phyloP scores from a whole-genome alignment of 306 rosid genomes.

The Lathyrus tuberosus region DNA sequence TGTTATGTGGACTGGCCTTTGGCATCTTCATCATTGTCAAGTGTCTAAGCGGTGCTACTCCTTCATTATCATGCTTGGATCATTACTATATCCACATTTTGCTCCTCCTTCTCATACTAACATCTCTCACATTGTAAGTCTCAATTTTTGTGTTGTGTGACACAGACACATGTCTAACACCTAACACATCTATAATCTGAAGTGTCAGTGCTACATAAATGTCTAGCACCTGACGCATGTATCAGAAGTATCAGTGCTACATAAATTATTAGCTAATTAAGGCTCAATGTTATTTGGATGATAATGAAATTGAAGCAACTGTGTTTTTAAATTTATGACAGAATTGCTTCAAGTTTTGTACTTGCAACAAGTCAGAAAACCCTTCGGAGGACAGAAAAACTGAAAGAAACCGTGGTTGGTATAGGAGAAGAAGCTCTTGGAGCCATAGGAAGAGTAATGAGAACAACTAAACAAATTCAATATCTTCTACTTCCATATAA shows the following conservation, averaged over 20 bases:
- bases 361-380: constrained; percentile 49
- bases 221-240: too few species aligned
- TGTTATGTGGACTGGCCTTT: constrained; percentile 58
- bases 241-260: too few species aligned
- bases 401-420: constrained; percentile 52
- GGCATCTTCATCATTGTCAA: constrained; percentile 50
- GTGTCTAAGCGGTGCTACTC: constrained; percentile 39
- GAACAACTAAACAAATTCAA: constrained; percentile 55
- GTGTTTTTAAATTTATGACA: constrained; percentile 29
- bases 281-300: background rate
- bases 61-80: constrained; percentile 43
- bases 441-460: constrained; percentile 48
- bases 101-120: constrained; percentile 52
- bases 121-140: constrained; percentile 65
- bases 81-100: constrained; percentile 47
- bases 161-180: background rate
- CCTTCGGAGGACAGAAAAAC: constrained; percentile 47
- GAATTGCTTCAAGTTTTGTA: constrained; percentile 66
- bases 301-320: constrained; percentile 7
- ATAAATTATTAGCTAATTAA: too few species aligned
- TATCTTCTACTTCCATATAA: constrained; percentile 63
- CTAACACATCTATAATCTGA: background rate
- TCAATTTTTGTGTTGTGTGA: background rate
- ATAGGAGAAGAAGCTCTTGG: constrained; percentile 57
- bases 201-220: background rate